Conservation (phyloP, 1,139 yeast genomes). For the Suhomyces wounanorum region DNA sequence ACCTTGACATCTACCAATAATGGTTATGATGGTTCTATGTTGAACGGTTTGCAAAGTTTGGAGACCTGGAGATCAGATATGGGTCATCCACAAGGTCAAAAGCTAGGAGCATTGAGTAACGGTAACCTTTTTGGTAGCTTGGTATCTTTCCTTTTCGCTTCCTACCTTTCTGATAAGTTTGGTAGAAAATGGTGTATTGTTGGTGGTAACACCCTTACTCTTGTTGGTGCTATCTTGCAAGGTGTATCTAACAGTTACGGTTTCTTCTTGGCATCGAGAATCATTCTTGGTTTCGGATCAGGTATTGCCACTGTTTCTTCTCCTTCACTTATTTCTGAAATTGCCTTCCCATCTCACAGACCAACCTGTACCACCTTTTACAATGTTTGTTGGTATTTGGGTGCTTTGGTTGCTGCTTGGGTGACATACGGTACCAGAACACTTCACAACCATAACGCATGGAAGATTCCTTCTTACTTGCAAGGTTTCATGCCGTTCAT, state of each 20-base stretch:
- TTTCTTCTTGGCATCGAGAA: slow-evolving; percentile 40
- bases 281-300: slow-evolving; percentile 46
- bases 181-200: slow-evolving; percentile 42
- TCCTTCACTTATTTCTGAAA: slow-evolving; percentile 42
- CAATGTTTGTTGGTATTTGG: slow-evolving; percentile 47
- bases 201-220: slow-evolving; percentile 15
- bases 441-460: slow-evolving; percentile 30
- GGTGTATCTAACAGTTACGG: slow-evolving; percentile 38
- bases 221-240: slow-evolving; percentile 34
- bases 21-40: slow-evolving; percentile 27
- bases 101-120: slow-evolving; percentile 24
- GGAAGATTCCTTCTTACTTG: slow-evolving; percentile 51
- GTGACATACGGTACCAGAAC: slow-evolving; percentile 49
- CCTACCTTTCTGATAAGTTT: slow-evolving; percentile 39
- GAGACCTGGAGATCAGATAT: slow-evolving; percentile 19
- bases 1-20: slow-evolving; percentile 26
- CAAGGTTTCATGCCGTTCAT: slow-evolving; percentile 41
- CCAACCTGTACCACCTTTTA: slow-evolving; percentile 46
- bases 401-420: slow-evolving; percentile 59
- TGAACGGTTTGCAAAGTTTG: slow-evolving; percentile 26
- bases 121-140: slow-evolving; percentile 26
- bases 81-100: slow-evolving; percentile 22
- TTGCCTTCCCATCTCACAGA: slow-evolving; percentile 51
- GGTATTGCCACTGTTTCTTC: slow-evolving; percentile 41
- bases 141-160: slow-evolving; percentile 29